A percentile compares a stretch with the other conserved stretches of the same genome.
Conservation (phyloP, 225 moss, liverwort and hornwort species). For the Antitrichia curtipendula region DNA sequence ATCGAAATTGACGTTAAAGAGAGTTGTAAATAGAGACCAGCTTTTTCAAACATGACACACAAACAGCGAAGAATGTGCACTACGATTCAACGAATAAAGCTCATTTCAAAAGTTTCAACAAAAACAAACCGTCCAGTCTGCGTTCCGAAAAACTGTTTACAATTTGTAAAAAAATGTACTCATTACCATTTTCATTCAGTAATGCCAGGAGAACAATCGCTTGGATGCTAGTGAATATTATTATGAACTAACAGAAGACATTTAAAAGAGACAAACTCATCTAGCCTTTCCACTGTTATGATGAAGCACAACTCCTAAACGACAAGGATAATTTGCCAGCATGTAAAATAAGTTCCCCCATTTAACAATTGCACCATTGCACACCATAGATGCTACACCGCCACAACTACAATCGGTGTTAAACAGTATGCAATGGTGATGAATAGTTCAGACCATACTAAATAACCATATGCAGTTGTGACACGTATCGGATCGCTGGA, state of each 20-base stretch:
- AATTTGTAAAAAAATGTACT: not conserved
- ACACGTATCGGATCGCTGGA: not conserved
- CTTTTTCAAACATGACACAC: no score
- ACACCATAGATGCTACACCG: not conserved
- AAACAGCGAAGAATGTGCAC: not conserved
- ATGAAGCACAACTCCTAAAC: not conserved
- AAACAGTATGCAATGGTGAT: rapidly evolving
- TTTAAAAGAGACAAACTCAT: not conserved
- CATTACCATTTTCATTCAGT: not conserved
- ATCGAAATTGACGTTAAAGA: not conserved
- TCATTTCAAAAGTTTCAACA: not conserved
- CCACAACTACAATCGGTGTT: not conserved
- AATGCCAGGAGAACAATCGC: not conserved
- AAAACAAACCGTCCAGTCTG: no score
- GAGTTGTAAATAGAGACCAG: no score
- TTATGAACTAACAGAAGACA: no score
- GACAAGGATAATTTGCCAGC: not conserved
- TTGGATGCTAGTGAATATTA: not conserved
- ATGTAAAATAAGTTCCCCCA: rapidly evolving
- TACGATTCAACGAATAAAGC: not conserved
- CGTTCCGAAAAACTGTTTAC: no score
- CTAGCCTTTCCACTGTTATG: not conserved
- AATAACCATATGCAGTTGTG: not conserved
- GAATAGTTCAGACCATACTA: no score
- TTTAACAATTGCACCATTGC: not conserved